A percentile compares a stretch with the other conserved stretches of the same genome.
These are phyloP conservation scores for Ceratobasidium sp. DNA, from an alignment of 1,284 basidiomycete species.

Conservation along the genomic window DNA sequence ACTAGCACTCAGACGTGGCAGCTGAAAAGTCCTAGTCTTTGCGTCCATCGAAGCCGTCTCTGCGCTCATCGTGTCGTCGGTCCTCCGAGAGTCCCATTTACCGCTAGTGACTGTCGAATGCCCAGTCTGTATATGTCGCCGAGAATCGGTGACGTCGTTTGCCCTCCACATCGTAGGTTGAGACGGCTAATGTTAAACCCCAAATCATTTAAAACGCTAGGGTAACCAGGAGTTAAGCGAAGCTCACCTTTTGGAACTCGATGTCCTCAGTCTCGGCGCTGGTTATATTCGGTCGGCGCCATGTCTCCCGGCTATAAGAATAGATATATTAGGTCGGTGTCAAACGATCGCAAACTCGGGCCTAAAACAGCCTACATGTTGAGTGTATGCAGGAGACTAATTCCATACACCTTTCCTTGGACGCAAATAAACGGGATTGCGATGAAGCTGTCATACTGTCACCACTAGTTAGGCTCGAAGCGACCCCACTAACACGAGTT, in stretches of 20 bases:
- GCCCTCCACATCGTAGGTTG: slow-evolving; percentile 34
- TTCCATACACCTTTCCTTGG: slow-evolving; percentile 41
- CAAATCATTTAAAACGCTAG: not conserved
- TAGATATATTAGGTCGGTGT: not conserved
- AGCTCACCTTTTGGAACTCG: slow-evolving; percentile 35
- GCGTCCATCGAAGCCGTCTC: slow-evolving; percentile 27
- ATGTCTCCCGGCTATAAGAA: slow-evolving; percentile 31
- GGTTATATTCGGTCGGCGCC: slow-evolving; percentile 32
- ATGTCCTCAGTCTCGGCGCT: slow-evolving; percentile 7
- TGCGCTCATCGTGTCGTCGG: slow-evolving; percentile 23
- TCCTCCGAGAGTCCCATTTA: not conserved
- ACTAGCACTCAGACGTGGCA: slow-evolving; percentile 9
- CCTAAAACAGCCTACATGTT: slow-evolving; percentile 20
- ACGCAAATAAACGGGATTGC: slow-evolving; percentile 46
- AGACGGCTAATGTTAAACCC: slow-evolving; percentile 5
- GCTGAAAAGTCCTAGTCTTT: slow-evolving; percentile 11
- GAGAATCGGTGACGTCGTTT: not conserved
- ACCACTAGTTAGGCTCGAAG: not conserved
- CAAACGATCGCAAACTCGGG: not conserved
- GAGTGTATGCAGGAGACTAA: slow-evolving; percentile 42
- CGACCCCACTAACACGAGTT: not conserved
- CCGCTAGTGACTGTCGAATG: not conserved
- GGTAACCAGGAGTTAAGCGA: not conserved
- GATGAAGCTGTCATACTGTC: slow-evolving; percentile 41
- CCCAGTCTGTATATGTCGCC: slow-evolving; percentile 4